Evolutionary conservation across 2,329 filamentous ascomycete genomes (phyloP).

Genomic region (Myriosclerotinia curreyana): DNA sequence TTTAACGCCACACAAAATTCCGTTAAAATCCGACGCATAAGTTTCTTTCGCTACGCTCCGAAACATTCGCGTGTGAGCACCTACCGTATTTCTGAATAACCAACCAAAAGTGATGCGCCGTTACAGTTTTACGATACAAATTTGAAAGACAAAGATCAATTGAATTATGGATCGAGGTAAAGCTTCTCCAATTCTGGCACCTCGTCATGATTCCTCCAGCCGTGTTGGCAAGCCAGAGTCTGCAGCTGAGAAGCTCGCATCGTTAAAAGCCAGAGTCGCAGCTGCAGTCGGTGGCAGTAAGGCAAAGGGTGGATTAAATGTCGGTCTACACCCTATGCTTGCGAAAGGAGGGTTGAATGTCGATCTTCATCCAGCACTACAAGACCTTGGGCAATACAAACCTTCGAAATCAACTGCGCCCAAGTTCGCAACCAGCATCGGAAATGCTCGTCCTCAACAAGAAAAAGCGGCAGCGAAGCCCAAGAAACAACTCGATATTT

Average conservation of each 20-base stretch:
- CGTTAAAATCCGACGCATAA: too few species aligned
- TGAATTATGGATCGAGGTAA: constrained; percentile 50
- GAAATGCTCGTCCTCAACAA: constrained; percentile 41
- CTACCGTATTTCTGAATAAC: not conserved
- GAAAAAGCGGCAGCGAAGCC: constrained; percentile 44
- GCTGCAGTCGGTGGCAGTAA: constrained; percentile 61
- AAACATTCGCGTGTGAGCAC: constrained; percentile 5
- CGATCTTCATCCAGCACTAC: constrained; percentile 62
- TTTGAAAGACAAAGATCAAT: not conserved
- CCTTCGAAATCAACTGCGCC: constrained; percentile 41
- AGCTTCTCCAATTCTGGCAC: constrained; percentile 51
- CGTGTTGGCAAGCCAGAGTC: constrained; percentile 56
- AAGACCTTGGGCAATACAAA: constrained; percentile 52
- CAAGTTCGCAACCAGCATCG: constrained; percentile 43
- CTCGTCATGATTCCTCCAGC: constrained; percentile 53
- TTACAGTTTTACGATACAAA: not conserved
- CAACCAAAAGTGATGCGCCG: not conserved
- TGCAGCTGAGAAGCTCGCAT: constrained; percentile 65
- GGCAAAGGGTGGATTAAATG: constrained; percentile 46
- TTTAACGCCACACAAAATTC: too few species aligned
- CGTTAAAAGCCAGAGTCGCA: constrained; percentile 75
- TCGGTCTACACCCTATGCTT: constrained; percentile 41
- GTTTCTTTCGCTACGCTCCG: too few species aligned
- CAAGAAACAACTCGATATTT: constrained; percentile 54
- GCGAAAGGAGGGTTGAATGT: constrained; percentile 45